phyloP scores from a whole-genome alignment of 345 rosid species.

The Eucalyptus camaldulensis region DNA sequence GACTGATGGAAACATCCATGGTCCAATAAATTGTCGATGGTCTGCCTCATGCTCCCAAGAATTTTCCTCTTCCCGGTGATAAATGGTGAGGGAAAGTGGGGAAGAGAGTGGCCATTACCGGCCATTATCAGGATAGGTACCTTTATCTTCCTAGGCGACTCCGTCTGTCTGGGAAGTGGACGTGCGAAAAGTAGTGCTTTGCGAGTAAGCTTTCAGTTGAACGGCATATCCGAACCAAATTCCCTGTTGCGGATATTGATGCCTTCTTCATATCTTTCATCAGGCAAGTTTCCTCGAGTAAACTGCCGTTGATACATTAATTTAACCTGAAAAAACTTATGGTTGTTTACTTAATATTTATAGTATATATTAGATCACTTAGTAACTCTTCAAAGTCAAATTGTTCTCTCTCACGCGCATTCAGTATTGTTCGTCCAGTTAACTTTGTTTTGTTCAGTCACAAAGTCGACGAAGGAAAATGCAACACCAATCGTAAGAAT shows the following conservation, averaged over 20 bases:
- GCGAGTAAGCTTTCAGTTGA: conserved; percentile 43
- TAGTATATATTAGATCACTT: too few species aligned
- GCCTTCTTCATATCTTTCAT: conserved; percentile 57
- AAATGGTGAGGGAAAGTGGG: conserved; percentile 81
- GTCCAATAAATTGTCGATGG: too few species aligned
- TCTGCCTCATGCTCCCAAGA: too few species aligned
- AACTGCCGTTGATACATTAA: not conserved
- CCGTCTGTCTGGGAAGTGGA: not conserved
- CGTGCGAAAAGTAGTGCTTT: conserved; percentile 10
- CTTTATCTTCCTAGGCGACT: conserved; percentile 51
- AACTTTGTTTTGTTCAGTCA: too few species aligned
- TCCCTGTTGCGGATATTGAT: conserved; percentile 33
- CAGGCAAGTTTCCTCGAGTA: conserved; percentile 42
- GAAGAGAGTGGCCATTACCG: conserved; percentile 28
- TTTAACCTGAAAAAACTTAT: too few species aligned
- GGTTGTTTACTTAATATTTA: too few species aligned
- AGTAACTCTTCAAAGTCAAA: too few species aligned
- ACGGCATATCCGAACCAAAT: conserved; percentile 10
- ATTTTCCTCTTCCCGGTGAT: conserved; percentile 36
- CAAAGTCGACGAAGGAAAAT: not conserved
- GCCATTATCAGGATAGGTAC: conserved; percentile 44
- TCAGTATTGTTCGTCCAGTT: too few species aligned
- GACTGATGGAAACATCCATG: not conserved
- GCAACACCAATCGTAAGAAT: not conserved
- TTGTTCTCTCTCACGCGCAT: too few species aligned